Conservation (phyloP, 805 yeast genomes). For the Spathaspora gorwiae region DNA sequence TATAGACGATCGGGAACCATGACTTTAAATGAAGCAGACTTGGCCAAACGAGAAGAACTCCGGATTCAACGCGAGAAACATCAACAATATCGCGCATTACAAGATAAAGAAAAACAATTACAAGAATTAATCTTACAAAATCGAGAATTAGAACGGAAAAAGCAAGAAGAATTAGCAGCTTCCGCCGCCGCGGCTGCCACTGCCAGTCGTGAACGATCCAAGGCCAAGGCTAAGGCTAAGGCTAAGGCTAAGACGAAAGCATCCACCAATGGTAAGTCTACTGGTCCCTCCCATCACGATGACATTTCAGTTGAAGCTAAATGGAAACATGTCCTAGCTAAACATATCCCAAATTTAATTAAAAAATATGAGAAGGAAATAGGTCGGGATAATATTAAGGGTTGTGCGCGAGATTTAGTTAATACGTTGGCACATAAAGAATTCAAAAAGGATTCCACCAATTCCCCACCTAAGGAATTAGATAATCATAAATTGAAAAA, state of each 20-base stretch:
- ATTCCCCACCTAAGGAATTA: slow-evolving; percentile 50
- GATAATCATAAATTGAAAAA: slow-evolving; percentile 64
- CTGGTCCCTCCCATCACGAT: no score
- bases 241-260: neutral
- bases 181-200: slow-evolving; percentile 4
- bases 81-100: slow-evolving; percentile 27
- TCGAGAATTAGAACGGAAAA: slow-evolving; percentile 13
- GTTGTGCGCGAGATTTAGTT: slow-evolving; percentile 76
- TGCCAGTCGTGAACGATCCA: slow-evolving; percentile 2
- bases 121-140: slow-evolving; percentile 34
- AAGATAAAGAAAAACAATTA: slow-evolving; percentile 29
- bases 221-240: slow-evolving; percentile 1
- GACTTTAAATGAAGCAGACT: slow-evolving; percentile 13
- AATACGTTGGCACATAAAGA: slow-evolving; percentile 67
- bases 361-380: slow-evolving; percentile 61
- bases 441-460: slow-evolving; percentile 39
- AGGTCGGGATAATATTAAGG: slow-evolving; percentile 69
- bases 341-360: slow-evolving; percentile 72
- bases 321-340: slow-evolving; percentile 58
- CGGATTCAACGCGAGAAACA: slow-evolving; percentile 29
- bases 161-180: slow-evolving; percentile 1
- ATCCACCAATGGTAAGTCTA: neutral
- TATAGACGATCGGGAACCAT: slow-evolving; percentile 3
- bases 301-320: slow-evolving; percentile 16
- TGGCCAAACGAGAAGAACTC: slow-evolving; percentile 32